Evolutionary conservation across 805 yeast species (phyloP), one percentile per base, ranked within the genome.

Genomic region (Nakazawaea ishiwadae): DNA sequence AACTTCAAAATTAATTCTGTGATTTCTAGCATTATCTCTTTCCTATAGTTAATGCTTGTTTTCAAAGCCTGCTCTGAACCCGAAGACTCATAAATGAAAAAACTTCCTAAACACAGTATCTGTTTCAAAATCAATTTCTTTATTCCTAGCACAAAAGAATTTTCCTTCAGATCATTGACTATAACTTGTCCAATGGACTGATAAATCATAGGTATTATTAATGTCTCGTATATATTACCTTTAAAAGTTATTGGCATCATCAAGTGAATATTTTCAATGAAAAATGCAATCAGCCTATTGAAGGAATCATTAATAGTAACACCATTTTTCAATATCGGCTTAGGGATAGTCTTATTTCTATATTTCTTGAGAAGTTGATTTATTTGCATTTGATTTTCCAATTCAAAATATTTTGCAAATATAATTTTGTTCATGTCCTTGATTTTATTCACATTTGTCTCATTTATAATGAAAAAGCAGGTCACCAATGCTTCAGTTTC

Each of bases 401-500:
- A 11, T 15, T 35, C 44, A 18, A 37, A 42, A 29, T 42, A 45
- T 12, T 43, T 37, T 24, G 44, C 48, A 45, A 61, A 62, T 3
- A 62, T 47, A n/a, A 52, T 51, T 18, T 37, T 35, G 23, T 54
- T 51, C 11, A 60, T 42, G 2, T 45, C 24, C 9, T 48, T 39
- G 56, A 55, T 51, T 14, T 51, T 50, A 9, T 43, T 38, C 1
- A 46, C 40, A 4, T 48, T 48, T 58, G 60, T 6, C 50, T 37
- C 16, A 54, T 37, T 4, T 51, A 47, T 32, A 52, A 54, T 37
- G 53, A 60, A 2, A 10, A 14, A 23, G 8, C 10, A 36, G 3
- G 67, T 62, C 29, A 58, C 37, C 18, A 51, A 34, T 3, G 65
- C 66, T 43, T 58, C 60, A 19, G 51, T 47, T 24, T 51, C 51